These are phyloP conservation scores for Acanthochlamys bracteata DNA, from an alignment of 106 monocot genomes.

Conservation along the genomic window DNA sequence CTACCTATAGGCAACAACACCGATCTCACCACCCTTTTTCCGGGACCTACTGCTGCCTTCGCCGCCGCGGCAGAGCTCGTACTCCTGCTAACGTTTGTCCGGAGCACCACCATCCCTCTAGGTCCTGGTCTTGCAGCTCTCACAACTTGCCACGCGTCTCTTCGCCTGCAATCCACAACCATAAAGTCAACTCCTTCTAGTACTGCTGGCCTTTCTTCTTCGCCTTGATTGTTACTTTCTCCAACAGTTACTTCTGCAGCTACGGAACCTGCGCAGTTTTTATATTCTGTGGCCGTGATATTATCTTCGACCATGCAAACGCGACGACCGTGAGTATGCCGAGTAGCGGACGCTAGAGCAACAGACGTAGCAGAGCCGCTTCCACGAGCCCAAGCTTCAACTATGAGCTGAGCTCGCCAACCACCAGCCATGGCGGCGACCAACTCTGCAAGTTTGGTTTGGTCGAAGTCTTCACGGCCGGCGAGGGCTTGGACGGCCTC, in stretches of 20 bases:
- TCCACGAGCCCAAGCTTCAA: constrained; percentile 32
- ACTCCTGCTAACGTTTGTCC: constrained; percentile 12
- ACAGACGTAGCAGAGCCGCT: constrained; percentile 21
- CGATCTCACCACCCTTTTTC: constrained; percentile 65
- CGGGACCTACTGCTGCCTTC: constrained; percentile 9
- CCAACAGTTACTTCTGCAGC: background rate
- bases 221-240: constrained; percentile 10
- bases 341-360: constrained; percentile 32
- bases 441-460: constrained; percentile 57
- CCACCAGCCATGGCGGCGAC: constrained; percentile 87
- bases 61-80: constrained; percentile 13
- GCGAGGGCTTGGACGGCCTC: constrained; percentile 47
- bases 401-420: constrained; percentile 54
- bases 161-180: constrained; percentile 62
- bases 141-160: constrained; percentile 38
- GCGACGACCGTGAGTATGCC: constrained; percentile 43
- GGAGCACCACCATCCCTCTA: constrained; percentile 69
- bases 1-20: constrained; percentile 52
- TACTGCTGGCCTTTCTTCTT: constrained; percentile 12
- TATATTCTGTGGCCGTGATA: constrained; percentile 7
- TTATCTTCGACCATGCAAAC: constrained; percentile 36
- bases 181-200: constrained; percentile 52
- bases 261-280: background rate
- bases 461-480: constrained; percentile 3
- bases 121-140: constrained; percentile 39